A percentile compares a stretch with the other conserved stretches of the same genome.
Evolutionary conservation across 257 asterid genomes (phyloP).

Genomic region (Forsythia suspensa): DNA sequence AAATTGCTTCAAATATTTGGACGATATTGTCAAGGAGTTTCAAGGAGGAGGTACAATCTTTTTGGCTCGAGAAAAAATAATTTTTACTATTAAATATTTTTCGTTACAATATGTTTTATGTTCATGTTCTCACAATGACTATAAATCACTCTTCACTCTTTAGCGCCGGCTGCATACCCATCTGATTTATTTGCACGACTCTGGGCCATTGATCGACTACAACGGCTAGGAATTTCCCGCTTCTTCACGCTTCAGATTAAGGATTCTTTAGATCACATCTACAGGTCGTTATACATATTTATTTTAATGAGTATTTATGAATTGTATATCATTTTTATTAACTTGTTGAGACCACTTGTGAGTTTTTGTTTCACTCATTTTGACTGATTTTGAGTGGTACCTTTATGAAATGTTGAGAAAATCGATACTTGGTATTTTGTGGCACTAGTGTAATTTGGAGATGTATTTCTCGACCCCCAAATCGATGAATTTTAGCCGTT

Average conservation of each 20-base stretch:
- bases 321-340: too few species aligned
- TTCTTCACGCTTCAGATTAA: slow-evolving; percentile 39
- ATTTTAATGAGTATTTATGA: background rate
- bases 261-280: slow-evolving; percentile 32
- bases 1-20: slow-evolving; percentile 37
- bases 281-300: slow-evolving; percentile 28
- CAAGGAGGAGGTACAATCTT: slow-evolving; percentile 50
- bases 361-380: too few species aligned
- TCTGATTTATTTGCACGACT: slow-evolving; percentile 51
- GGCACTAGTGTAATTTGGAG: too few species aligned
- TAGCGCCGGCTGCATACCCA: slow-evolving; percentile 53
- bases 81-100: background rate
- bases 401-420: too few species aligned
- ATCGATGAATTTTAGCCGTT: too few species aligned
- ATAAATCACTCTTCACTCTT: background rate
- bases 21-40: slow-evolving; percentile 22
- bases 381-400: too few species aligned
- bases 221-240: slow-evolving; percentile 56
- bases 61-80: background rate
- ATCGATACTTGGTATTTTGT: too few species aligned
- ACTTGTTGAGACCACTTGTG: too few species aligned
- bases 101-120: background rate
- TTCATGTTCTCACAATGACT: too few species aligned
- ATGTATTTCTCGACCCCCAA: too few species aligned
- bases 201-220: slow-evolving; percentile 59